Conservation (phyloP, 1,284 basidiomycete species). For the Cryptococcus jaspeensis region DNA sequence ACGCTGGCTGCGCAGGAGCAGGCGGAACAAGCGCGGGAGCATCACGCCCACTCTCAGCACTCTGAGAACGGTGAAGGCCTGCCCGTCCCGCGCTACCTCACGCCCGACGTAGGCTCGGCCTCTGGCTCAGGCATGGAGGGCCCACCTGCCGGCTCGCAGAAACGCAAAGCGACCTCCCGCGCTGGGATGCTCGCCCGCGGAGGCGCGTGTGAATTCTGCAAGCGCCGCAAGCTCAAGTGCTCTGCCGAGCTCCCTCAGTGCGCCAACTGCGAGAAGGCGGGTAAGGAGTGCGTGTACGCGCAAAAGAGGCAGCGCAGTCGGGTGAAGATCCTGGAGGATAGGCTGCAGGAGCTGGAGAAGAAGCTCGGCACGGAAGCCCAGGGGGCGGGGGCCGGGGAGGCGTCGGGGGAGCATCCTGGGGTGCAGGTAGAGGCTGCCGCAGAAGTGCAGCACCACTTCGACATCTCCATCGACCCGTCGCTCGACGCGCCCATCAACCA, state of each 20-base stretch:
- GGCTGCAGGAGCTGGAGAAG: conserved; percentile 44
- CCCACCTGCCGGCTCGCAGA: conserved; percentile 4
- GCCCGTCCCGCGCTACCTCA: neutral
- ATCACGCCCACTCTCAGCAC: neutral
- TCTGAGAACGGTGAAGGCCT: neutral
- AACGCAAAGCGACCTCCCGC: conserved; percentile 41
- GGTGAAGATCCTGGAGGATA: conserved; percentile 46
- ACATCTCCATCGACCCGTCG: neutral
- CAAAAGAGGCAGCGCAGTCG: conserved; percentile 48
- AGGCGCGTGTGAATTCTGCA: conserved; percentile 51
- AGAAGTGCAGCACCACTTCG: neutral
- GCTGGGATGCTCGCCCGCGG: conserved; percentile 48
- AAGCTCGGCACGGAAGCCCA: conserved; percentile 11
- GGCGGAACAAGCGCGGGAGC: neutral
- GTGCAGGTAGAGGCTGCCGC: neutral
- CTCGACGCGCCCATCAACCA: neutral
- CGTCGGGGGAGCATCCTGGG: neutral
- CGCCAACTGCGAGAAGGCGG: conserved; percentile 36
- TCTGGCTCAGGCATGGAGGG: neutral
- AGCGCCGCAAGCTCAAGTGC: conserved; percentile 50
- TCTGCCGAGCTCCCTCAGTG: conserved; percentile 46
- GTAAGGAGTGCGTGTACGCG: conserved; percentile 44
- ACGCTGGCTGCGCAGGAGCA: neutral
- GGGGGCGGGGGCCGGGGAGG: neutral
- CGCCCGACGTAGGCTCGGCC: neutral